Base-by-base conservation (phyloP, 805 yeast species). In the Schizosaccharomyces osmophilus region DNA sequence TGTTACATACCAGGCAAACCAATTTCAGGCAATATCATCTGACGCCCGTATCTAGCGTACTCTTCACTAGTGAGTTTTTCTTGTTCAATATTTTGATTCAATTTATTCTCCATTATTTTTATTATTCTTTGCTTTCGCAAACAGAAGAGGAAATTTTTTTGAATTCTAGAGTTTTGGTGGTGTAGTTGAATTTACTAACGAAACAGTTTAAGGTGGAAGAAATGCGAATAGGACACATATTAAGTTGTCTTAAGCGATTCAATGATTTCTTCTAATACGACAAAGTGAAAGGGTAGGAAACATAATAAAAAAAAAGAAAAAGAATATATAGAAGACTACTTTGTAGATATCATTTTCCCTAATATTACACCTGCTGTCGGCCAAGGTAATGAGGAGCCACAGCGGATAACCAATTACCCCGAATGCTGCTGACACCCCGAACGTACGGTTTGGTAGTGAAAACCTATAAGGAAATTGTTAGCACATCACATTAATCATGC, bases 381-480 rank as follows among this genome's bases (percentile, higher is more conserved):
- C 36, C 57, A 22, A 51, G 57, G 36, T 51, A 57, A 36, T 57
- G 60, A 36, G 48, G 60, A 19, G 88, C 85, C 1, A 82, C 77
- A 64, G 85, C 93, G 68, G 85, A 90, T 59, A 93, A 72, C 97
- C 97, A 90, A 17, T 80, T 79, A 62, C 87, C 72, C 68, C 87
- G 85, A 31, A 93, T 78, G 17, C 84, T 81, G 59, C 88, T 82
- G n/a, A 89, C 95, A 64, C 77, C 83, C 67, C 98, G 77, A 0
- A 95, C 97, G 68, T 89, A 93, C 0, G 95, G 95, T 70, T 87
- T 87, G 15, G 89, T 79, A 0, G 98, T 93, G 70, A 79, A 90
- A 5, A 65, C 63, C 51, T 45, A 24, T 9, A 36, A 9, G 15
- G 5, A 36, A 45, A 42, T 43, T 5, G 17, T 45, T 45, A 45